Evolutionary conservation across 139 green algal genomes (phyloP), one percentile per base, ranked within the genome.

Genomic region (Chlorella sp.): DNA sequence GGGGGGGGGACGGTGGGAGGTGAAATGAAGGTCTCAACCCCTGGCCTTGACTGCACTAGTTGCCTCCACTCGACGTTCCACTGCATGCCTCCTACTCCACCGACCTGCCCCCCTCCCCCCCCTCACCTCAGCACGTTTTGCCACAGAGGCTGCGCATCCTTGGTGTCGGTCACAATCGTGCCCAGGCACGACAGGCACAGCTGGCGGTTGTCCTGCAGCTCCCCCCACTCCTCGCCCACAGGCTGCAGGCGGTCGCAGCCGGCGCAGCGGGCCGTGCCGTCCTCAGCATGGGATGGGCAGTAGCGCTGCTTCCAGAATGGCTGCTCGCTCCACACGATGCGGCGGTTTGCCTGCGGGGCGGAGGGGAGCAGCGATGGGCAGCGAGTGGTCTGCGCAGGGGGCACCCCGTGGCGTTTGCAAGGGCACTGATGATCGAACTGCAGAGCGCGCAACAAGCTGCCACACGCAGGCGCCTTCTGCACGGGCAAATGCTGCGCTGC

Each of bases 171-270:
- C 11, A 60, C 51, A 51, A 51, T 51, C 7, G 44, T 51, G 44
- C 51, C 51, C 21, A 95, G 55, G 91, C 96, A 99, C 36, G 88
- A 72, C 60, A 96, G 85, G 90, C 96, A 99, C 60, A 98, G 83
- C n/a, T 88, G 72, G 26, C 96, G 92, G 1, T 92, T 93, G 76
- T 98, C 95, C 17, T 90, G 76, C 60, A 96, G 85, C 57, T 68
- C 76, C 0, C 84, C 86, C 88, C 89, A 96, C 16, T 85, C 64
- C 57, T 76, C 56, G 30, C 82, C 91, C 7, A 78, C 32, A 18
- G 89, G 85, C 81, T 91, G 87, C 78, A 94, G 70, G 26, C 89
- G 81, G n/a, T 75, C 81, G 89, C 94, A 96, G 80, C 85, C 84
- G 85, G 86, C 92, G 90, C 95, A 98, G n/a, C 83, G 74, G 0